These are phyloP conservation scores for Pseudohyphozyma bogoriensis DNA, from an alignment of 768 basidiomycete species.

Conservation along the genomic window DNA sequence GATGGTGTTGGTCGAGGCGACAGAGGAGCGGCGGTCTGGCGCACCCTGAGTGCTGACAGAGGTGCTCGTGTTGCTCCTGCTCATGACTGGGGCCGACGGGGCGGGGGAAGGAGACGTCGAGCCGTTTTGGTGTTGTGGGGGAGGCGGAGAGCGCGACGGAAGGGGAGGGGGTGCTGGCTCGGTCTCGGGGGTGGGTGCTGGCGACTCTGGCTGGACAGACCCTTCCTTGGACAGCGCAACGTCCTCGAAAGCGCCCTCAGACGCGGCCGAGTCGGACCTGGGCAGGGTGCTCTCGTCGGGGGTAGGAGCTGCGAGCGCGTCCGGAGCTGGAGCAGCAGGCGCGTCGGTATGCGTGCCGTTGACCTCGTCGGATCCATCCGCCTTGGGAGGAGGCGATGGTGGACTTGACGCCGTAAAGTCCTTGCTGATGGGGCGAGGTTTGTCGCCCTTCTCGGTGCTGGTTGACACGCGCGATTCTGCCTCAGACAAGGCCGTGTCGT, in stretches of 20 bases:
- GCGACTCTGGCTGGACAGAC: not conserved
- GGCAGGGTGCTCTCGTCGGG: not conserved
- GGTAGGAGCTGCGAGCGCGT: not conserved
- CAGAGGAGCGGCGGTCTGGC: constrained; percentile 15
- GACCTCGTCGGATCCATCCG: not conserved
- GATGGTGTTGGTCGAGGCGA: constrained; percentile 24
- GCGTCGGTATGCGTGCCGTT: not conserved
- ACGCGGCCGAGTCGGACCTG: not conserved
- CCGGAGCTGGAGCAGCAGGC: not conserved
- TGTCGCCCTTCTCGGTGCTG: not conserved
- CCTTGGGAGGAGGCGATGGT: not conserved
- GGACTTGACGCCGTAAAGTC: not conserved
- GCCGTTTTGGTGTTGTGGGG: not conserved
- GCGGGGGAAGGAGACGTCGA: not conserved
- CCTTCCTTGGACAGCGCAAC: not conserved
- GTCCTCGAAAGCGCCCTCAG: not conserved
- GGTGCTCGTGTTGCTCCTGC: not conserved
- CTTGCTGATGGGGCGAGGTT: not conserved
- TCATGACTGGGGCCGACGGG: not conserved
- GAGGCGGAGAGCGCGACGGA: not conserved
- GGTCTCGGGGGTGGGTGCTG: not conserved
- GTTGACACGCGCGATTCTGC: too few relatives aligned
- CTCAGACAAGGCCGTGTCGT: too few relatives aligned
- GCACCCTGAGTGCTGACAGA: not conserved
- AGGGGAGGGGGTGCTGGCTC: not conserved